phyloP scores from a whole-genome alignment of 805 yeast genomes.

The Schizosaccharomyces japonicus region DNA sequence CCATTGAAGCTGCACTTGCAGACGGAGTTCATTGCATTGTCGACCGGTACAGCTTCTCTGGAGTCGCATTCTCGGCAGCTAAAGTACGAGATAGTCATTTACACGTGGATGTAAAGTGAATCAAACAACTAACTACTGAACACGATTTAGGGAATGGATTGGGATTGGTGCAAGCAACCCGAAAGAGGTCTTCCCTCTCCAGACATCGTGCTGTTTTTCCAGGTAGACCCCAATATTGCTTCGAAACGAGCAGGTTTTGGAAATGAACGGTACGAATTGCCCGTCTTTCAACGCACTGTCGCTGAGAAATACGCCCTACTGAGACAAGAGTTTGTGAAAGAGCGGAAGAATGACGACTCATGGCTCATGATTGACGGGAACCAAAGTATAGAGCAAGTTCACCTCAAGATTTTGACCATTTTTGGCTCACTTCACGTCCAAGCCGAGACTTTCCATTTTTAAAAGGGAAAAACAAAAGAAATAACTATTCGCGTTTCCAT shows the following conservation, averaged over 20 bases:
- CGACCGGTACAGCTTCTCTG: constrained; percentile 81
- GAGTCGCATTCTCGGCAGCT: constrained; percentile 77
- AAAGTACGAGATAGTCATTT: constrained; percentile 22
- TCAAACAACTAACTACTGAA: background rate
- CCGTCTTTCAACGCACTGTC: constrained; percentile 52
- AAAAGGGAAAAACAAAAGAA: no score
- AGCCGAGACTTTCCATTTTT: no score
- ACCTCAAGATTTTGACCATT: no score
- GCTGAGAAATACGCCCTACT: constrained; percentile 25
- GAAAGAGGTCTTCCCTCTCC: constrained; percentile 74
- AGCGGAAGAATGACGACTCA: no score
- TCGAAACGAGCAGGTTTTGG: constrained; percentile 60
- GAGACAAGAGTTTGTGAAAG: background rate
- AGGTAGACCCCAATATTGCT: constrained; percentile 26
- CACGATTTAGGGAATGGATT: constrained; percentile 23
- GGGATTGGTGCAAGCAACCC: constrained; percentile 58
- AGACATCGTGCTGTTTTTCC: constrained; percentile 57
- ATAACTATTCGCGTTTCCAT: no score
- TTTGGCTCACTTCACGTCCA: no score
- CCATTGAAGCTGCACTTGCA: constrained; percentile 23
- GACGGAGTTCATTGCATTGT: constrained; percentile 39
- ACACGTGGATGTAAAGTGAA: background rate
- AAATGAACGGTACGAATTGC: constrained; percentile 69
- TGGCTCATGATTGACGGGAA: no score
- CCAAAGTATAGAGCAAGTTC: no score